Evolutionary conservation across 1,284 basidiomycete genomes (phyloP), one percentile per base, ranked within the genome.

Genomic region (Grifola frondosa): DNA sequence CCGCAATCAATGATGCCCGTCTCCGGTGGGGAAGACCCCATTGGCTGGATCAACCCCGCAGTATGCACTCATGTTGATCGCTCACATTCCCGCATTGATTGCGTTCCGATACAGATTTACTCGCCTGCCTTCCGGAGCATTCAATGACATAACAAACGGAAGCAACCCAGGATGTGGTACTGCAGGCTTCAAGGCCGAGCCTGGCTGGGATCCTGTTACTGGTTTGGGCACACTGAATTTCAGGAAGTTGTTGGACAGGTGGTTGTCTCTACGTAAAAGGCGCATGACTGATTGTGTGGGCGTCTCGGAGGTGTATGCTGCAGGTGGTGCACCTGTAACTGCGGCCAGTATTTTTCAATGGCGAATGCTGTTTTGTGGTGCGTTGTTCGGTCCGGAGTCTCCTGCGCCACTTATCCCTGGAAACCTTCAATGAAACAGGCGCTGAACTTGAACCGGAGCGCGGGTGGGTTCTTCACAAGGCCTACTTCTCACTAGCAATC

Each of bases 1-100:
- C 79, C 1, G 69, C 84, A 49, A 63, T 86, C 42, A 86, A 86
- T 53, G 82, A 86, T 51, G 77, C 71, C 2, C 70, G 75, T n/a
- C 54, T 78, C 15, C 58, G 6, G 57, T 62, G 3, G 69, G 72
- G 0, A 70, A 70, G 49, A 47, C 11, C 40, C 75, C 11, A 64
- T 82, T 6, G 81, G 80, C 0, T 84, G 82, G 62, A 64, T 84
- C 42, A 84, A 84, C 56, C 81, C 78, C 23, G 49, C 52, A 3
- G 56, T 58, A 37, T 20, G 52, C 44, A 9, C 9, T 17, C 13
- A 15, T 65, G 22, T 42, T 32, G 12, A 3, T 21, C 37, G 10
- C 12, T 22, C 11, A 22, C 4, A 64, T 10, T 43, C 22, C 15
- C 12, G 10, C 21, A n/a, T 3, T 64, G 62, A 52, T 50, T 40